Base-by-base conservation (phyloP, 1,284 basidiomycete species). In the Prillingera fragicola region DNA sequence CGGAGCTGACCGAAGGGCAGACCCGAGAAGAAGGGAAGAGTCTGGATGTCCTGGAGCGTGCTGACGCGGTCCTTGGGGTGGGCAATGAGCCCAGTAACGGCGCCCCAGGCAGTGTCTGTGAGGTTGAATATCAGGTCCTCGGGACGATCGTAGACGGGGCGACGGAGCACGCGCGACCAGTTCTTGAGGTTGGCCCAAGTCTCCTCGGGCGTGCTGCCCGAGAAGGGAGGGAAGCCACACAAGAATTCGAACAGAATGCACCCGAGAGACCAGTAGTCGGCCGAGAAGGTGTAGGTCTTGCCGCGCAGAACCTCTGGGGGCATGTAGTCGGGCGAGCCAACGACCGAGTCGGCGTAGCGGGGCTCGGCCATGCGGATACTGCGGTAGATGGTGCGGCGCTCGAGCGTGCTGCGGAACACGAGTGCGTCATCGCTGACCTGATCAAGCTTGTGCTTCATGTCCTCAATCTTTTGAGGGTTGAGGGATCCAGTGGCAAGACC, bases 101-200 rank as follows among this genome's bases (percentile, higher is more conserved):
- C 87, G 62, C 94, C 87, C 95, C 95, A 99, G 1, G 92, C 90
- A 8, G 84, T 73, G 67, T 99, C 94, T 3, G 81, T 81, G 54
- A 99, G 76, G 73, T 98, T 99, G 78, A 98, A 99, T 59, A 98
- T 90, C 41, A 94, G 75, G 71, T 98, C 95, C 67, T 98, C 92
- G 3, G 87, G 85, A 55, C 87, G 85, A 65, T 96, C 91, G 62
- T 98, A 98, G 56, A 95, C 86, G 1, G 95, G 95, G 51, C 95
- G 73, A 17, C 85, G 78, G 4, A 99, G 77, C 3, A 92, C 88
- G 57, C 86, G 86, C 19, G 83, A 80, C 95, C 95, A 99, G 69
- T 96, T 97, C 74, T 97, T 97, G 57, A 99, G 74, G 70, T 98
- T 98, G 17, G 90, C 90, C 91, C 95, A 99, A 0, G 95, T 99